phyloP scores from a whole-genome alignment of 2,329 filamentous ascomycete species.

The Epichloe baconii region DNA sequence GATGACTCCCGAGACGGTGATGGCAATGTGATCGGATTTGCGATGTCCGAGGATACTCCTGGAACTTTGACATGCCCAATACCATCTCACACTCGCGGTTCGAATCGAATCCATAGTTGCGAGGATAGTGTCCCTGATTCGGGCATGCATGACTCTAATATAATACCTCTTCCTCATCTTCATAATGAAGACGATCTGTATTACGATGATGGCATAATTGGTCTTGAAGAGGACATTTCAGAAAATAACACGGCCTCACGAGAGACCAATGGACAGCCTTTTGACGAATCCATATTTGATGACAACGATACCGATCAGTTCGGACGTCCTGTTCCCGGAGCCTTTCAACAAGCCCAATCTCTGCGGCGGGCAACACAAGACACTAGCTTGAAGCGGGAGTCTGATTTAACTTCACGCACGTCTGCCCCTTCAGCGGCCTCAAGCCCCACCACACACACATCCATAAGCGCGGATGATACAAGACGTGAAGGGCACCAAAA shows the following conservation, averaged over 20 bases:
- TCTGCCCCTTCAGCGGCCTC: slow-evolving; percentile 30
- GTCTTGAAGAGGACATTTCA: slow-evolving; percentile 32
- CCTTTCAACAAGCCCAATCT: slow-evolving; percentile 40
- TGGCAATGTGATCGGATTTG: slow-evolving; percentile 44
- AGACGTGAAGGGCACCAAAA: neutral
- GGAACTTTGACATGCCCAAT: slow-evolving; percentile 8
- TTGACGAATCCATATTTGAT: slow-evolving; percentile 65
- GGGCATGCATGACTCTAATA: slow-evolving; percentile 26
- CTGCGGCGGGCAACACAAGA: slow-evolving; percentile 23
- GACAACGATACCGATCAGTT: slow-evolving; percentile 50
- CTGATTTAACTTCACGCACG: slow-evolving; percentile 31
- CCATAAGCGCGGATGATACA: slow-evolving; percentile 23
- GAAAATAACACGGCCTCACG: slow-evolving; percentile 27
- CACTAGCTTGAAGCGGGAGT: slow-evolving; percentile 26
- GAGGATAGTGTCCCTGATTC: slow-evolving; percentile 21
- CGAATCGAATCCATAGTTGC: slow-evolving; percentile 1
- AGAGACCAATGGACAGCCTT: slow-evolving; percentile 40
- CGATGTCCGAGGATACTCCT: slow-evolving; percentile 34
- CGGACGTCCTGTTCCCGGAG: slow-evolving; percentile 45
- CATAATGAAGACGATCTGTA: slow-evolving; percentile 49
- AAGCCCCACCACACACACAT: slow-evolving; percentile 41
- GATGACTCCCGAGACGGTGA: slow-evolving; percentile 39
- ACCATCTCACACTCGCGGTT: neutral
- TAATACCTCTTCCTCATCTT: slow-evolving; percentile 5
- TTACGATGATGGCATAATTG: slow-evolving; percentile 51